Percentiles rank a stretch among this genome's conserved stretches.
Evolutionary conservation across 2,329 filamentous ascomycete species (phyloP).

Genomic region (Colletotrichum brevisporum): DNA sequence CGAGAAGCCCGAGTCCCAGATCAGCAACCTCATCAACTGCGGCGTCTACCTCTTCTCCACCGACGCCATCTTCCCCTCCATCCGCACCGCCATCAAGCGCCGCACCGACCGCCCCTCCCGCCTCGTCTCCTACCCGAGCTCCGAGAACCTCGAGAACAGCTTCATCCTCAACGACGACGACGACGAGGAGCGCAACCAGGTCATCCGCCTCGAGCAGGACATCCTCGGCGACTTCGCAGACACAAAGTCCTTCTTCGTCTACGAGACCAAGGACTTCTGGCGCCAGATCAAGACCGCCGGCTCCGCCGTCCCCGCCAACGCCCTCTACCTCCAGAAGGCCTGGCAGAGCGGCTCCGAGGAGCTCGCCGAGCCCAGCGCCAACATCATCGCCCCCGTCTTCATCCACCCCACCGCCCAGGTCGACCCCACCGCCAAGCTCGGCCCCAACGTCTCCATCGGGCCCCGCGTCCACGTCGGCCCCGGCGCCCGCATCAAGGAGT

Average conservation of each 20-base stretch:
- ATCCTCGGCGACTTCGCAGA: conserved; percentile 96
- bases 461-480: conserved; percentile 88
- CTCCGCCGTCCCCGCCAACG: conserved; percentile 96
- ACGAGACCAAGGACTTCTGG: conserved; percentile 99
- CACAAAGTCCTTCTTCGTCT: conserved; percentile 97
- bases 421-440: conserved; percentile 95
- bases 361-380: conserved; percentile 85
- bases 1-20: conserved; percentile 97
- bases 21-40: conserved; percentile 99
- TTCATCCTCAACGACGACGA: conserved; percentile 59
- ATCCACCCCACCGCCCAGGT: conserved; percentile 93
- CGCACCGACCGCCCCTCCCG: conserved; percentile 87
- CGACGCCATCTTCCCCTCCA: conserved; percentile 96
- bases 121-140: conserved; percentile 94
- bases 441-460: conserved; percentile 96
- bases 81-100: conserved; percentile 94
- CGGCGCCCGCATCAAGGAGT: conserved; percentile 93
- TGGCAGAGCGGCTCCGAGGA: conserved; percentile 86
- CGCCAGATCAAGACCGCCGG: conserved; percentile 99
- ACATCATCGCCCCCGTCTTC: conserved; percentile 92
- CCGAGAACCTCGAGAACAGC: conserved; percentile 86
- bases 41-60: conserved; percentile 98
- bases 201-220: conserved; percentile 96
- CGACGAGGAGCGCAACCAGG: conserved; percentile 81
- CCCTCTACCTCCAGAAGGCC: conserved; percentile 95